Percentiles rank a stretch among this genome's conserved stretches.
These are phyloP conservation scores for Russula sp. DNA, from an alignment of 768 basidiomycete species.

Conservation along the genomic window DNA sequence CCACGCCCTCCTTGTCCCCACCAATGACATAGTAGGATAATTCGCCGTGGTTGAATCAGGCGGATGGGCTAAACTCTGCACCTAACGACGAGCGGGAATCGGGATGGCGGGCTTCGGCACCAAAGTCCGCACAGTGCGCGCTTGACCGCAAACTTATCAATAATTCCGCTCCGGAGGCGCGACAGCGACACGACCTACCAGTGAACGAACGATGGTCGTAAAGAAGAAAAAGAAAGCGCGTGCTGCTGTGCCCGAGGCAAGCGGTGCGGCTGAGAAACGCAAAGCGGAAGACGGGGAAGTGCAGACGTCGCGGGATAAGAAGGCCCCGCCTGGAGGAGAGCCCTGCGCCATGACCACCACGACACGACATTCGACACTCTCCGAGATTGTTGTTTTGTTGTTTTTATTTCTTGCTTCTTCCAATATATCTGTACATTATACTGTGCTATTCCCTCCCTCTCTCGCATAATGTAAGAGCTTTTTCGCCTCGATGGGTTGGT, in stretches of 20 bases:
- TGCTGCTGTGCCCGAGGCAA: constrained; percentile 36
- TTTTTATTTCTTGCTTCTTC: not conserved
- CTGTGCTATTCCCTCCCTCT: constrained; percentile 4
- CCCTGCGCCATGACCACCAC: constrained; percentile 30
- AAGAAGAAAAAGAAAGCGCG: constrained; percentile 74
- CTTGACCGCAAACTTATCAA: constrained; percentile 74
- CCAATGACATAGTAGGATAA: no score
- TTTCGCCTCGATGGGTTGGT: constrained; percentile 46
- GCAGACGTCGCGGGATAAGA: constrained; percentile 55
- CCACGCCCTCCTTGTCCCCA: no score
- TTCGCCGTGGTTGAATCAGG: constrained; percentile 44
- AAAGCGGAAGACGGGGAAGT: constrained; percentile 66
- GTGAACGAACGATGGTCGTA: constrained; percentile 84
- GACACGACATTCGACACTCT: no score
- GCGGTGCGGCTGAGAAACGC: constrained; percentile 48
- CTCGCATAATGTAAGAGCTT: constrained; percentile 33
- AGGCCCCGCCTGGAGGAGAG: constrained; percentile 55
- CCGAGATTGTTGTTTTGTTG: not conserved
- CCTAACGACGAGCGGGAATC: constrained; percentile 64
- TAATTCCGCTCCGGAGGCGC: constrained; percentile 42
- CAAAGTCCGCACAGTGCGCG: constrained; percentile 65
- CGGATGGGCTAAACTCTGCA: constrained; percentile 86
- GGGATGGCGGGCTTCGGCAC: constrained; percentile 48
- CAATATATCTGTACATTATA: constrained; percentile 16
- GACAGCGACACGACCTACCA: constrained; percentile 37